Evolutionary conservation across 768 basidiomycete species (phyloP).

Genomic region (Pholiota microspora): DNA sequence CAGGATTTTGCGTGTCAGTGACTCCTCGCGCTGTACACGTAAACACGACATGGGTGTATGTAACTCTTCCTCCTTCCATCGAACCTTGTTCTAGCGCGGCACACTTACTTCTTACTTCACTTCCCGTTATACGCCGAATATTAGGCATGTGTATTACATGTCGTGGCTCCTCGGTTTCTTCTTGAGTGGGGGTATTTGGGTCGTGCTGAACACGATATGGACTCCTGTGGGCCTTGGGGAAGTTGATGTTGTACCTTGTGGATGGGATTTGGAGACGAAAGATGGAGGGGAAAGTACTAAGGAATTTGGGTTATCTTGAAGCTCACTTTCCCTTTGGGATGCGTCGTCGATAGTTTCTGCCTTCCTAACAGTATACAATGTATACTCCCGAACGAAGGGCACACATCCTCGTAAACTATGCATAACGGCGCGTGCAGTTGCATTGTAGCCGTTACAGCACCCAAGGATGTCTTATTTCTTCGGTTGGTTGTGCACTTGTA

Average conservation of each 20-base stretch:
- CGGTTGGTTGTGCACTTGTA: too few species aligned
- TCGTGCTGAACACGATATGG: conserved; percentile 20
- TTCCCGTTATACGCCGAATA: background rate
- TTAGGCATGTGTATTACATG: conserved; percentile 24
- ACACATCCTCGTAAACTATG: too few species aligned
- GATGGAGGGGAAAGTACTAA: too few species aligned
- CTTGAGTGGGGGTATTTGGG: conserved; percentile 23
- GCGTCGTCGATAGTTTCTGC: too few species aligned
- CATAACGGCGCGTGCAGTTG: too few species aligned
- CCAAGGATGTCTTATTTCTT: too few species aligned
- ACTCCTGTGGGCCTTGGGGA: conserved; percentile 23
- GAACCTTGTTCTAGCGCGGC: background rate
- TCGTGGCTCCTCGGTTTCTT: conserved; percentile 24
- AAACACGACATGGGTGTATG: conserved; percentile 22
- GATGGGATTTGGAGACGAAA: too few species aligned
- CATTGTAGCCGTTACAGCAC: too few species aligned
- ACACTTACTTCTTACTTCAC: background rate
- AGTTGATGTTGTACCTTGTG: conserved; percentile 13
- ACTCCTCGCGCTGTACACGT: conserved; percentile 20
- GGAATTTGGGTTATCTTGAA: too few species aligned
- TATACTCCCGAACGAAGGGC: too few species aligned
- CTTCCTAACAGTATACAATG: too few species aligned
- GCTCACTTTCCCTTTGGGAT: too few species aligned
- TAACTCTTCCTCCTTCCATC: background rate
- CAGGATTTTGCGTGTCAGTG: conserved; percentile 22